Conservation (phyloP, 805 yeast genomes). For the Teunomyces funiuensis region DNA sequence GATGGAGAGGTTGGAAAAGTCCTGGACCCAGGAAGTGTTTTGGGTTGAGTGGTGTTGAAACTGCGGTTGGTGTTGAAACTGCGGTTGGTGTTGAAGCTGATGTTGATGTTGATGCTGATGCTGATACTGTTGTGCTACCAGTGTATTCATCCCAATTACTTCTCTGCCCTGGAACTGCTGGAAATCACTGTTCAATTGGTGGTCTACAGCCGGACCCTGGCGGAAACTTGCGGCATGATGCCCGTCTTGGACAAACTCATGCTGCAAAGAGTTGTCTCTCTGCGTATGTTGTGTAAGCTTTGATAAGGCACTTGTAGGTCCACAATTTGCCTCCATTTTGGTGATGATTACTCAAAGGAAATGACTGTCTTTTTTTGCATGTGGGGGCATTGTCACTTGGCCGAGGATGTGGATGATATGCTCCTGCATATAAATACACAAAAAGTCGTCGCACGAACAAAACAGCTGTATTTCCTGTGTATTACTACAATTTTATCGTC, state of each 20-base stretch:
- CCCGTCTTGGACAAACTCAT: constrained; percentile 22
- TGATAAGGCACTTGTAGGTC: constrained; percentile 45
- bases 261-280: constrained; percentile 40
- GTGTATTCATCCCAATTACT: constrained; percentile 15
- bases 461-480: background rate
- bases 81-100: constrained; percentile 2
- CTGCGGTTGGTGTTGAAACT: constrained; percentile 4
- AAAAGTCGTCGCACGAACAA: no score
- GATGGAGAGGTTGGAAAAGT: constrained; percentile 25
- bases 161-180: constrained; percentile 25
- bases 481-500: constrained; percentile 4
- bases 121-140: constrained; percentile 9
- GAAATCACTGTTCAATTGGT: constrained; percentile 39
- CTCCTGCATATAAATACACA: background rate
- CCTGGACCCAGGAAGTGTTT: constrained; percentile 28
- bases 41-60: constrained; percentile 6
- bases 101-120: constrained; percentile 6
- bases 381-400: constrained; percentile 1
- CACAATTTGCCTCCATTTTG: constrained; percentile 42
- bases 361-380: no score
- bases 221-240: constrained; percentile 9
- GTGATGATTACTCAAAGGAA: no score
- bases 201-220: constrained; percentile 26
- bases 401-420: background rate
- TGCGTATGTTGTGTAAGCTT: constrained; percentile 42